Evolutionary conservation across 331 rosid genomes (phyloP).

Genomic region (Pyracantha coccinea): DNA sequence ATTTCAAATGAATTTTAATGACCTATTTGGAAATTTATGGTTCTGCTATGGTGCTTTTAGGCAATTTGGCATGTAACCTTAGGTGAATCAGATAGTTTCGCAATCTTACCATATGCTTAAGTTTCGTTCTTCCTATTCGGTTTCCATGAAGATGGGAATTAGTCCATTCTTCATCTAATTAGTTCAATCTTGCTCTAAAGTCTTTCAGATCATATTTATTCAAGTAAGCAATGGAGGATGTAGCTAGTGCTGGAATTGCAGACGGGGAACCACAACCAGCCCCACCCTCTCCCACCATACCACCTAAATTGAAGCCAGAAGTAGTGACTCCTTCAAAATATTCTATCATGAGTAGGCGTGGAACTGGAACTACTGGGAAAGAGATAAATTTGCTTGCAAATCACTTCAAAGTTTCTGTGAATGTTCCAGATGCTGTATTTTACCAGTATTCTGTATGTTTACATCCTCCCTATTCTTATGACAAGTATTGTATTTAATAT

Average conservation of each 20-base stretch:
- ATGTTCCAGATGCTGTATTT: slow-evolving; percentile 57
- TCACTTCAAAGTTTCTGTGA: slow-evolving; percentile 55
- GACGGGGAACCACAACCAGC: slow-evolving; percentile 24
- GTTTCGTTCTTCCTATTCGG: neutral
- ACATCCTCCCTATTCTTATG: slow-evolving; percentile 6
- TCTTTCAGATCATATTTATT: slow-evolving; percentile 5
- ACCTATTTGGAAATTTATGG: neutral
- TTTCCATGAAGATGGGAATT: neutral
- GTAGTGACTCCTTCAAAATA: slow-evolving; percentile 21
- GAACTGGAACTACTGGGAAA: slow-evolving; percentile 53
- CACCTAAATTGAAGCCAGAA: slow-evolving; percentile 23
- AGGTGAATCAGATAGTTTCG: neutral
- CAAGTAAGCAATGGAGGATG: slow-evolving; percentile 27
- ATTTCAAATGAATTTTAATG: neutral
- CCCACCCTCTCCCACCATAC: slow-evolving; percentile 20
- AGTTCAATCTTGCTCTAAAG: neutral
- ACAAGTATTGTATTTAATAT: neutral
- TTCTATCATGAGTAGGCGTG: slow-evolving; percentile 50
- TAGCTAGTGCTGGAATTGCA: slow-evolving; percentile 21
- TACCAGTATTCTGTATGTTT: slow-evolving; percentile 76
- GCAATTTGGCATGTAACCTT: neutral
- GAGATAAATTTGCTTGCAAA: slow-evolving; percentile 47
- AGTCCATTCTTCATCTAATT: neutral
- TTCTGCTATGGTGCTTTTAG: neutral
- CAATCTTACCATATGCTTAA: neutral